Base-by-base conservation (phyloP, 345 rosid species). In the Acer campestre region DNA sequence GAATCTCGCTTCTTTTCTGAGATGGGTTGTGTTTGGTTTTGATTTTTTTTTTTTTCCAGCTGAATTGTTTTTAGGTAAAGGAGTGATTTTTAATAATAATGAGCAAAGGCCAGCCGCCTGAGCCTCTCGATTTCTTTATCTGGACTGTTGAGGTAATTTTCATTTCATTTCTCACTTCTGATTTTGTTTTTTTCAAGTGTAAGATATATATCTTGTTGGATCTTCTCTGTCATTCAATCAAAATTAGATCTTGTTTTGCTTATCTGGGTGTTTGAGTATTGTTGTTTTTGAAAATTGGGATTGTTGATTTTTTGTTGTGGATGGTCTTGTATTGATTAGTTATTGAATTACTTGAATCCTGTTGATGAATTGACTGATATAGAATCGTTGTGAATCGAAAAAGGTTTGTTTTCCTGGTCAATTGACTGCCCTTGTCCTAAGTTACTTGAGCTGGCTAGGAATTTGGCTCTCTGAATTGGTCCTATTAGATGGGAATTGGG, bases 101-200 rank as follows among this genome's bases (percentile, higher is more conserved):
- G 98, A 93, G 83, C 88, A 92, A 88, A 87, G 95, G 84, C 48
- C 85, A 79, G 73, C 91, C 89, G 0, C 98, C 99, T 0, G 99
- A 95, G 90, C 99, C 98, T 31, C 98, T 95, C 66, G 99, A 95
- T 95, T 95, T 95, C 97, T 95, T 95, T 91, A 93, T 95, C 82
- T 95, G 99, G 99, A 95, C 97, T 80, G 91, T 93, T 68, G 97
- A 95, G 99, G 98, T 95, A 87, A 29, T 56, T 35, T 35, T 42
- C 11, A 13, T 49, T 42, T 71, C 13, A 22, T 1, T 25, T 51
- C 61, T 44, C 3, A 25, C 44, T 59, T 75, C n/a, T 12, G 22
- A 63, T 55, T 46, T 2, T 13, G 14, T 18, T 7, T 20, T 71
- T 29, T 10, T 16, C 2, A 49, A 35, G 38, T 35, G 38, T 4